phyloP scores from a whole-genome alignment of 2,329 filamentous ascomycete species.

The Xylaria arbuscula region DNA sequence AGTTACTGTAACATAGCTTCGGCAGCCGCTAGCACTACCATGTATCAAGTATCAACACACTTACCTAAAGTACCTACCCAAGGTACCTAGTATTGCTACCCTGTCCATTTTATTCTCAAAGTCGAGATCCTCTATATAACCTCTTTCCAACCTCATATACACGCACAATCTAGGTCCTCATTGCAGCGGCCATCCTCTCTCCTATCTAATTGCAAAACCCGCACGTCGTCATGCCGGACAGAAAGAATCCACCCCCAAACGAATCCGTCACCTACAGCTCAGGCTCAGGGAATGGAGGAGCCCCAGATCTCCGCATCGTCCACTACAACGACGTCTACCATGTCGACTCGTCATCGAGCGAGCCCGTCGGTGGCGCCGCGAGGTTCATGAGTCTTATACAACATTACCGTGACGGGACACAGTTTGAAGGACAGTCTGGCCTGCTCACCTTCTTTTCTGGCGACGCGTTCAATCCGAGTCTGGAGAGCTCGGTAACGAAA shows the following conservation, averaged over 20 bases:
- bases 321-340: conserved; percentile 98
- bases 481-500: conserved; percentile 91
- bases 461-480: conserved; percentile 90
- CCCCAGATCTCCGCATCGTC: conserved; percentile 80
- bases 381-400: conserved; percentile 83
- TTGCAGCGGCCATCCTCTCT: not conserved
- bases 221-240: conserved; percentile 45
- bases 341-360: conserved; percentile 77
- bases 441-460: conserved; percentile 87
- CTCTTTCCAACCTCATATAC: not conserved
- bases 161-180: not conserved
- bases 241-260: conserved; percentile 46
- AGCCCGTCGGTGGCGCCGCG: conserved; percentile 83
- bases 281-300: conserved; percentile 47
- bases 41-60: not conserved
- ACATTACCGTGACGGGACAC: conserved; percentile 73
- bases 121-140: not conserved
- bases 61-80: too few relatives aligned
- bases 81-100: too few relatives aligned
- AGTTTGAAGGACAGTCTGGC: conserved; percentile 71
- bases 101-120: not conserved
- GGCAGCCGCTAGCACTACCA: not conserved
- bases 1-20: too few relatives aligned
- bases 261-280: conserved; percentile 50
- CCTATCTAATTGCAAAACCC: not conserved